These are phyloP conservation scores for Populus nigra DNA, from an alignment of 345 rosid species.

Conservation along the genomic window DNA sequence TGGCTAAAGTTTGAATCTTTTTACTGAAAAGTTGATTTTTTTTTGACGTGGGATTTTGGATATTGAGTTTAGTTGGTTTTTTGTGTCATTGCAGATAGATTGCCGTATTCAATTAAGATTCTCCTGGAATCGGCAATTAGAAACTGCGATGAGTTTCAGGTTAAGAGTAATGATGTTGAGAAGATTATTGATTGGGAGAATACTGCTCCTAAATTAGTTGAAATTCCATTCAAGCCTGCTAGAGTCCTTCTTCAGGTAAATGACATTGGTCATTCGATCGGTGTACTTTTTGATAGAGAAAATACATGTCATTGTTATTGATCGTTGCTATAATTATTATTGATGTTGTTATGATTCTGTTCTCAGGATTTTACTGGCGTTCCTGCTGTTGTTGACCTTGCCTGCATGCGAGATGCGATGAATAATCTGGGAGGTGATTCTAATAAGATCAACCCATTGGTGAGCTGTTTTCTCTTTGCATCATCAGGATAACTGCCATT, in stretches of 20 bases:
- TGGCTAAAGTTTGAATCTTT: background rate
- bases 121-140: constrained; percentile 76
- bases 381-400: constrained; percentile 85
- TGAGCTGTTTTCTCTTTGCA: constrained; percentile 22
- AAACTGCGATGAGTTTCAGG: constrained; percentile 76
- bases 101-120: constrained; percentile 68
- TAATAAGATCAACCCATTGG: constrained; percentile 66
- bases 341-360: constrained; percentile 1
- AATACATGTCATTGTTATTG: background rate
- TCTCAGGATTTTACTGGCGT: constrained; percentile 75
- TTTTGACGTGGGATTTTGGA: background rate
- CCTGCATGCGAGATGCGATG: constrained; percentile 86
- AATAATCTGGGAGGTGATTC: constrained; percentile 67
- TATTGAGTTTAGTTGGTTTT: background rate
- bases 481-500: background rate
- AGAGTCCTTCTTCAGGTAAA: constrained; percentile 73
- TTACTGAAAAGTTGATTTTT: background rate
- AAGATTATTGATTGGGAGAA: constrained; percentile 81
- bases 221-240: constrained; percentile 83
- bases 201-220: constrained; percentile 64
- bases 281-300: background rate
- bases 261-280: background rate
- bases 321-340: background rate
- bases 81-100: constrained; percentile 45
- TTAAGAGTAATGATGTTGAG: constrained; percentile 75